Conservation (phyloP, 257 asterid genomes). For the Capsicum chinense region DNA sequence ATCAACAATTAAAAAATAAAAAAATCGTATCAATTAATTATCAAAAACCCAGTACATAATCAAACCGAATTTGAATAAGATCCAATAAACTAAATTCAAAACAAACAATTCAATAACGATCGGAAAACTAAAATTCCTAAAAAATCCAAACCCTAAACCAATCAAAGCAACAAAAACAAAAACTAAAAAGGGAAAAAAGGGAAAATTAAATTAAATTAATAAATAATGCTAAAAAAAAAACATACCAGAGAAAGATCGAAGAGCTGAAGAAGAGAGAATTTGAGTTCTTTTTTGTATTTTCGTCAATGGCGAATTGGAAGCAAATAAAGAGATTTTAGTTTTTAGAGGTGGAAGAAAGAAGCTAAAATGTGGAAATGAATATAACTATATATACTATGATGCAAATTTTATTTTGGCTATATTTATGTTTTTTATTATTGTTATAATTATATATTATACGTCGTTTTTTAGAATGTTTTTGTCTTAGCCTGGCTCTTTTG, state of each 20-base stretch:
- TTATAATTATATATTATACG: too few relatives aligned
- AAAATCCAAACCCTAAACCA: constrained; percentile 22
- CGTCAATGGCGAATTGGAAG: constrained; percentile 2
- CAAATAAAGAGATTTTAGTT: constrained; percentile 6
- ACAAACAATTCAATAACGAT: constrained; percentile 1
- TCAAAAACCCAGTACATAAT: constrained; percentile 5
- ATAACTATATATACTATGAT: constrained; percentile 7
- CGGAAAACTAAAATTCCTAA: constrained; percentile 7
- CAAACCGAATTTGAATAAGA: constrained; percentile 23
- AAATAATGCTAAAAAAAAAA: neutral
- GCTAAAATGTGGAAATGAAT: neutral
- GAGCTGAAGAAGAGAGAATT: neutral
- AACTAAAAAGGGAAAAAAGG: neutral
- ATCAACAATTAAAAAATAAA: neutral
- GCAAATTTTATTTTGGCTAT: neutral
- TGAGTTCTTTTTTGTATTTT: neutral
- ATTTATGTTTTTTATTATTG: neutral
- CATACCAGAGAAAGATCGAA: constrained; percentile 21
- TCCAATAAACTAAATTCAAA: neutral
- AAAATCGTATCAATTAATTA: neutral
- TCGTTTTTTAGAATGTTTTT: too few relatives aligned
- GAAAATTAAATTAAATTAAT: neutral
- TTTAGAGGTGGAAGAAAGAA: neutral
- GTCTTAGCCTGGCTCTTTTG: too few relatives aligned
- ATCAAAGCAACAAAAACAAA: neutral